Base-by-base conservation (phyloP, 2,329 filamentous ascomycete species). In the Hypoxylon sp. region DNA sequence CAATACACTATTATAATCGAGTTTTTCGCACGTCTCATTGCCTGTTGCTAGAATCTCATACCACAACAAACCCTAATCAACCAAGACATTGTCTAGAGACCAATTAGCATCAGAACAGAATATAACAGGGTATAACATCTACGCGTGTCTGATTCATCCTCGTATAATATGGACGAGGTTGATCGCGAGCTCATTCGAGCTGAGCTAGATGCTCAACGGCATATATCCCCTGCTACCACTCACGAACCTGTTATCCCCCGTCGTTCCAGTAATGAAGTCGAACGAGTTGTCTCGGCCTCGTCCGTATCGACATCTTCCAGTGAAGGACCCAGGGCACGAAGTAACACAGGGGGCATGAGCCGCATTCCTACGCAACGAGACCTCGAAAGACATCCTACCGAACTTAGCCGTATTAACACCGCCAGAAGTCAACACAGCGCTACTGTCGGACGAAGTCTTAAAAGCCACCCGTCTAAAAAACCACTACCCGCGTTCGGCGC, bases 401-500 rank as follows among this genome's bases (percentile, higher is more conserved):
- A 87, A 59, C 82, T 94, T 66, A 88, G 87, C 77, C 87, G 92
- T 39, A 93, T 94, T 70, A 86, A 91, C 50, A 94, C 92, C 3
- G 86, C 88, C 37, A 83, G 87, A 54, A 91, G 88, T 71, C 92
- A 94, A 78, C 91, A 94, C 78, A 88, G 84, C 70, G 86, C 81
- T 59, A 94, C 92, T 2, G 92, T 94, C n/a, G 92, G 92, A 67
- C 80, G 84, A 54, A 81, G 81, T 64, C 67, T 79, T 14, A 82
- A 79, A 76, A 84, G 81, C 50, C 81, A 86, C 53, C 83, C 87
- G 53, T 88, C 84, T 4, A 83, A 77, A 60, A 88, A 81, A 75
- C 89, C 91, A 0, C 76, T 94, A 62, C 92, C 92, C 1, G 80
- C 82, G 5, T 93, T 94, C 78, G 92, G 92, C 37, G 88, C 84